Conservation (phyloP, 2,329 filamentous ascomycete species). For the Neurospora sp. region DNA sequence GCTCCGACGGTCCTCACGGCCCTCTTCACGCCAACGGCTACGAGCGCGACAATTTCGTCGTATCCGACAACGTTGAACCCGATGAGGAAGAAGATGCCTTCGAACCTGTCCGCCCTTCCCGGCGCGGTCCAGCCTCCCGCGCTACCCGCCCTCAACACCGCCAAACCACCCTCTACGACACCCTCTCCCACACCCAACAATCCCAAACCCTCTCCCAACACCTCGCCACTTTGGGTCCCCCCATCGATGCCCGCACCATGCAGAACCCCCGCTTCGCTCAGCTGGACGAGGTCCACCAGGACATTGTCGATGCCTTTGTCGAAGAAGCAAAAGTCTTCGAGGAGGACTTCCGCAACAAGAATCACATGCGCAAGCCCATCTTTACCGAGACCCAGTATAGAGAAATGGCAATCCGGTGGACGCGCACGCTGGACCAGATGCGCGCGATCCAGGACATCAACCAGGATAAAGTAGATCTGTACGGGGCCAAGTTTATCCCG, state of each 20-base stretch:
- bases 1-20: slow-evolving; percentile 28
- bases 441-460: slow-evolving; percentile 52
- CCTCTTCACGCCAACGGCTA: slow-evolving; percentile 32
- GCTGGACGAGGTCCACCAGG: slow-evolving; percentile 49
- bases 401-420: slow-evolving; percentile 64
- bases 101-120: slow-evolving; percentile 27
- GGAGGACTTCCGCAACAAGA: slow-evolving; percentile 50
- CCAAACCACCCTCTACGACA: neutral
- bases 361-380: slow-evolving; percentile 44
- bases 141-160: slow-evolving; percentile 30
- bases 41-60: slow-evolving; percentile 30
- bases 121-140: slow-evolving; percentile 27
- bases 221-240: neutral
- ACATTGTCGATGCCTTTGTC: slow-evolving; percentile 57
- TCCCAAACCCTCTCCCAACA: neutral
- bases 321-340: slow-evolving; percentile 49
- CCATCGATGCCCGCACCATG: neutral
- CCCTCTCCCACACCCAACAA: neutral
- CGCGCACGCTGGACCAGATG: slow-evolving; percentile 52
- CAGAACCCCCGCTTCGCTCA: slow-evolving; percentile 16
- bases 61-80: slow-evolving; percentile 19
- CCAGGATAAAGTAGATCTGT: slow-evolving; percentile 47
- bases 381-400: slow-evolving; percentile 63
- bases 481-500: slow-evolving; percentile 51
- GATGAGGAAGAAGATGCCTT: slow-evolving; percentile 36